phyloP scores from a whole-genome alignment of 2,329 filamentous ascomycete species.

The Xylariales sp. region DNA sequence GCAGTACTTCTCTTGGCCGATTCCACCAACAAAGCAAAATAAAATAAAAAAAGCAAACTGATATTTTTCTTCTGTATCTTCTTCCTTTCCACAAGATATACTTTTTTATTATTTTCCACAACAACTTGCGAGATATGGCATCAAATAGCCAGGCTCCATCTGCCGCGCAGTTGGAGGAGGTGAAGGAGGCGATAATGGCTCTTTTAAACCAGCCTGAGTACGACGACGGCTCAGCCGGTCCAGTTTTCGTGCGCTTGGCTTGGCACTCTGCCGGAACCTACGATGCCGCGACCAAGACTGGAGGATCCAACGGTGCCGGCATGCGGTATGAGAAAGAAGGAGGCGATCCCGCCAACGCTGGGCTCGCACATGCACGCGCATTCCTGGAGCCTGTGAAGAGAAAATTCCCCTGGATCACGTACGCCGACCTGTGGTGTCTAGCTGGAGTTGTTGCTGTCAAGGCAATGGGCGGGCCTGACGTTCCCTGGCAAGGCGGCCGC shows the following conservation, averaged over 20 bases:
- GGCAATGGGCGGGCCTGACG: slow-evolving; percentile 55
- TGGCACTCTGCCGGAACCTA: slow-evolving; percentile 65
- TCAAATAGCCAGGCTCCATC: slow-evolving; percentile 11
- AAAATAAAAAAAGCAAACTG: too few species aligned
- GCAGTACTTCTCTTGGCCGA: too few species aligned
- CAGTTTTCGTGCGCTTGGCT: slow-evolving; percentile 59
- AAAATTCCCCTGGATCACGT: slow-evolving; percentile 59
- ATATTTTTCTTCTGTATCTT: too few species aligned
- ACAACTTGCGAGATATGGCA: too few species aligned
- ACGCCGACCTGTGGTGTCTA: slow-evolving; percentile 62
- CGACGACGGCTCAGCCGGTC: slow-evolving; percentile 61
- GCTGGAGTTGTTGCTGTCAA: slow-evolving; percentile 54
- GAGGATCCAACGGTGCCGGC: slow-evolving; percentile 60
- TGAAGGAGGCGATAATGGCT: slow-evolving; percentile 48
- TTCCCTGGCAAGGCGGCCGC: slow-evolving; percentile 53
- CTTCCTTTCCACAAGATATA: too few species aligned
- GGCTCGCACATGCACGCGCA: slow-evolving; percentile 57
- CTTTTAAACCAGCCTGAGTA: slow-evolving; percentile 57
- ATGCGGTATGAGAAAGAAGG: slow-evolving; percentile 64
- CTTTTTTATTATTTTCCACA: too few species aligned
- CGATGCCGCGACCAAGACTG: slow-evolving; percentile 53
- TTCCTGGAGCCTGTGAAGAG: slow-evolving; percentile 60
- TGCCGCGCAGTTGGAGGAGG: slow-evolving; percentile 25
- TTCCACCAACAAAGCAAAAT: too few species aligned
- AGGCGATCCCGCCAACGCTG: slow-evolving; percentile 61